Evolutionary conservation across 2,329 filamentous ascomycete genomes (phyloP).

Genomic region (Byssochlamys sp.): DNA sequence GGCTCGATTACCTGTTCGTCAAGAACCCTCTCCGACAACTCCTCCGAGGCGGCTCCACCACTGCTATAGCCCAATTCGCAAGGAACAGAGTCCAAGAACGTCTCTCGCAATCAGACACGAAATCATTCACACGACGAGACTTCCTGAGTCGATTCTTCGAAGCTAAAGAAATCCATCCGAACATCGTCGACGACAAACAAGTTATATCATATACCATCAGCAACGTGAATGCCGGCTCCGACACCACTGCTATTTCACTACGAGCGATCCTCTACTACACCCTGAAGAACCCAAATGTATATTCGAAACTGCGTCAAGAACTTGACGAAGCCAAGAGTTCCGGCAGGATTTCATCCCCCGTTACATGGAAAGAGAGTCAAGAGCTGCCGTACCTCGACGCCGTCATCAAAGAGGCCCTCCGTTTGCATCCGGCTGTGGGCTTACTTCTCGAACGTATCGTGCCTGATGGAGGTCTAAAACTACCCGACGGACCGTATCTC

Average conservation of each 20-base stretch:
- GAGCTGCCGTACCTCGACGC: conserved; percentile 21
- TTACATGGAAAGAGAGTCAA: conserved; percentile 18
- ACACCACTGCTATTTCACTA: conserved; percentile 26
- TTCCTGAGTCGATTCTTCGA: conserved; percentile 11
- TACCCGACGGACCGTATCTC: conserved; percentile 13
- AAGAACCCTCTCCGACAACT: conserved; percentile 22
- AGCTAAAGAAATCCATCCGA: background rate
- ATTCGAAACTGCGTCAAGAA: conserved; percentile 39
- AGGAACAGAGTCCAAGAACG: conserved; percentile 12
- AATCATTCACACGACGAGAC: conserved; percentile 4
- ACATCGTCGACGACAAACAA: conserved; percentile 17
- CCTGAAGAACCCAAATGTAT: conserved; percentile 14
- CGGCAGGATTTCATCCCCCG: conserved; percentile 4
- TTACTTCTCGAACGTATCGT: conserved; percentile 16
- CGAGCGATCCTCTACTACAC: conserved; percentile 23
- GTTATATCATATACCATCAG: conserved; percentile 19
- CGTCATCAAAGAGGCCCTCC: conserved; percentile 19
- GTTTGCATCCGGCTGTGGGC: conserved; percentile 16
- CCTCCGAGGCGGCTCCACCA: conserved; percentile 10
- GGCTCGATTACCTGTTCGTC: conserved; percentile 25
- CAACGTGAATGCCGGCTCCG: conserved; percentile 26
- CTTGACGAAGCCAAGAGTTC: conserved; percentile 29
- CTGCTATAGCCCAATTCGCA: conserved; percentile 15
- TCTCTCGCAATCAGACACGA: conserved; percentile 4
- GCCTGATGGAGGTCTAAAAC: conserved; percentile 12